These are phyloP conservation scores for Candida xyloterini DNA, from an alignment of 805 yeast genomes.

Conservation along the genomic window DNA sequence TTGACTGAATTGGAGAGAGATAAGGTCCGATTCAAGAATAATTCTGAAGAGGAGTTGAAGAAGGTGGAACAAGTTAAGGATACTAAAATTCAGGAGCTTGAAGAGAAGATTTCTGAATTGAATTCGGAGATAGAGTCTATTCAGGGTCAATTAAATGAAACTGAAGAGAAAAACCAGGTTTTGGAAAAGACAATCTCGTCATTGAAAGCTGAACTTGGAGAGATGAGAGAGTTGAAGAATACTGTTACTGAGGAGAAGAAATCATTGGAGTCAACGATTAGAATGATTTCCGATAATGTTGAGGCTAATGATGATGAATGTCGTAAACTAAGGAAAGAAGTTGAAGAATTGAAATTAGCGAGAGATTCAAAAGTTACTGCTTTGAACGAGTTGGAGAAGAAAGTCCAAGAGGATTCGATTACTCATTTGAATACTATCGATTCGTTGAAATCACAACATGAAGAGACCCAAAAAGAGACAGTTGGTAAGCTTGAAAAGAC, in stretches of 20 bases:
- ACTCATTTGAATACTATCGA: slow-evolving; percentile 6
- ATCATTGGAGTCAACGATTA: slow-evolving; percentile 32
- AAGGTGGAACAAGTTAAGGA: neutral
- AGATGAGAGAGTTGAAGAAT: slow-evolving; percentile 26
- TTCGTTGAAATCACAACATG: slow-evolving; percentile 18
- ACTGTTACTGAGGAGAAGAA: slow-evolving; percentile 32
- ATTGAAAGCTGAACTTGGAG: slow-evolving; percentile 23
- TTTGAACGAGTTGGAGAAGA: slow-evolving; percentile 19
- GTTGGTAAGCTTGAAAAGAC: slow-evolving; percentile 30
- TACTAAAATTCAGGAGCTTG: neutral
- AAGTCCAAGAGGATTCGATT: slow-evolving; percentile 19
- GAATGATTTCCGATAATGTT: slow-evolving; percentile 33
- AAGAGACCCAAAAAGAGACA: slow-evolving; percentile 17
- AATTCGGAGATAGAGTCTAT: slow-evolving; percentile 3
- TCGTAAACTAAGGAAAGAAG: slow-evolving; percentile 7
- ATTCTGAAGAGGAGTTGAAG: neutral
- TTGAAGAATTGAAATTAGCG: slow-evolving; percentile 1
- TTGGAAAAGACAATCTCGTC: slow-evolving; percentile 29
- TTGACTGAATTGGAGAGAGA: slow-evolving; percentile 5
- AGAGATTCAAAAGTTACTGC: neutral
- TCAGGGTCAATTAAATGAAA: neutral
- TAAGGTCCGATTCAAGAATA: slow-evolving; percentile 10
- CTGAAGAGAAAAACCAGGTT: slow-evolving; percentile 1
- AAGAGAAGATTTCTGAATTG: neutral
- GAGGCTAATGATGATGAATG: slow-evolving; percentile 24